These are phyloP conservation scores for Pascua guehoae DNA, from an alignment of 1,284 basidiomycete genomes.

Conservation along the genomic window DNA sequence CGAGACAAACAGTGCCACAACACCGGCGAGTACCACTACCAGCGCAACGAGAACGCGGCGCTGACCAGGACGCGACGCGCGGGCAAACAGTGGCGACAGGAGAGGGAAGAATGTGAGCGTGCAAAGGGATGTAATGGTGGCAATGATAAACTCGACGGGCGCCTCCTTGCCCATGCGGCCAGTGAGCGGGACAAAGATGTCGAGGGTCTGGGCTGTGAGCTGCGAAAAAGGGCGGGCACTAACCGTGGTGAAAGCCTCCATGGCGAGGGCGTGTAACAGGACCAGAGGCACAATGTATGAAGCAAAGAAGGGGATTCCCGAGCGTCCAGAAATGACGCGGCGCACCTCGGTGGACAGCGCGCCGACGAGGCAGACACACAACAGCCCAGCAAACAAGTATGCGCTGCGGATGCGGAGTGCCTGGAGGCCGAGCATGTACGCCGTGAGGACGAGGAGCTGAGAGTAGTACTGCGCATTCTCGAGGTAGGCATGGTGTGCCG, in stretches of 20 bases:
- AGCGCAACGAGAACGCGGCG: constrained; percentile 53
- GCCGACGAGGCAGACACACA: constrained; percentile 31
- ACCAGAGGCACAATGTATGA: constrained; percentile 65
- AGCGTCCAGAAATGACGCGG: constrained; percentile 1
- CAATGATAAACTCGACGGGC: constrained; percentile 86
- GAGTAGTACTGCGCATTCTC: constrained; percentile 64
- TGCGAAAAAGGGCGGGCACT: constrained; percentile 19
- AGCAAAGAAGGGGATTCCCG: constrained; percentile 34
- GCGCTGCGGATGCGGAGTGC: constrained; percentile 46
- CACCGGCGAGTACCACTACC: constrained; percentile 52
- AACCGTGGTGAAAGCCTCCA: constrained; percentile 66
- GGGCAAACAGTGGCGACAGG: constrained; percentile 63
- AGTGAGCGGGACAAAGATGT: constrained; percentile 90
- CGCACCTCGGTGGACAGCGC: constrained; percentile 22
- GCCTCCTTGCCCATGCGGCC: constrained; percentile 62
- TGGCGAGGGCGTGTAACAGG: constrained; percentile 64
- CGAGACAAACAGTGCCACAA: constrained; percentile 61
- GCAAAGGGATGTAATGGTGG: constrained; percentile 63
- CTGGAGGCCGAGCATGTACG: constrained; percentile 54
- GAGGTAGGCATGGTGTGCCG: constrained; percentile 36
- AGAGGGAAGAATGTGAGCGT: constrained; percentile 61
- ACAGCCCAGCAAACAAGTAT: constrained; percentile 45
- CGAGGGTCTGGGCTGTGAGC: constrained; percentile 52
- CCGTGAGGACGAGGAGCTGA: constrained; percentile 60
- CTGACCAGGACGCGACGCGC: constrained; percentile 60